Percentiles rank a stretch among this genome's conserved stretches.
phyloP scores from a whole-genome alignment of 306 rosid genomes.

The Psophocarpus tetragonolobus region DNA sequence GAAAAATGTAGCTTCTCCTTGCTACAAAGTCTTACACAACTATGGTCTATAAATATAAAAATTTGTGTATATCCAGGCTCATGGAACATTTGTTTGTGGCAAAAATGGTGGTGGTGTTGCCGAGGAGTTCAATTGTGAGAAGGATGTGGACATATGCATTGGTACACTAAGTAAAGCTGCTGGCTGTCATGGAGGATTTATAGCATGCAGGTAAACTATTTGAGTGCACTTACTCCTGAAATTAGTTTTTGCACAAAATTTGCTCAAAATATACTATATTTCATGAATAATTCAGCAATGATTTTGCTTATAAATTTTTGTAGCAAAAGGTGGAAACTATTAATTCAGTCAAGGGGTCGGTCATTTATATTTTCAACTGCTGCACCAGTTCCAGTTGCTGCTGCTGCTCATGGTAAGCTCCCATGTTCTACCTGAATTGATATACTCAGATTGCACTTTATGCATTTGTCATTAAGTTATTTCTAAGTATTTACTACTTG shows the following conservation, averaged over 20 bases:
- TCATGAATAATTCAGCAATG: conserved; percentile 21
- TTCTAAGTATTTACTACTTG: neutral
- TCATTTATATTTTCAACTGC: conserved; percentile 91
- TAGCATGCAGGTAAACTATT: conserved; percentile 86
- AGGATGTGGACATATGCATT: conserved; percentile 79
- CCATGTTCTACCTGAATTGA: neutral
- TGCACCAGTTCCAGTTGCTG: conserved; percentile 75
- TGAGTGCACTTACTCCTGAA: conserved; percentile 13
- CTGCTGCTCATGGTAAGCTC: conserved; percentile 81
- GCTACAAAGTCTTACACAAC: neutral
- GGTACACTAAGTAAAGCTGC: conserved; percentile 97
- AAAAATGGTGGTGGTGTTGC: conserved; percentile 96
- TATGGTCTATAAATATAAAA: conserved; percentile 25
- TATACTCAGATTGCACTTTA: conserved; percentile 18
- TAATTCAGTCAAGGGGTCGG: conserved; percentile 94
- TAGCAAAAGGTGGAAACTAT: conserved; percentile 88
- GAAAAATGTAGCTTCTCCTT: conserved; percentile 11
- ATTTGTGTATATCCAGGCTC: conserved; percentile 62
- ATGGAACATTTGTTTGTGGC: conserved; percentile 93
- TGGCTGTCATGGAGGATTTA: conserved; percentile 97
- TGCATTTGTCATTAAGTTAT: conserved; percentile 1
- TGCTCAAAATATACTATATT: neutral
- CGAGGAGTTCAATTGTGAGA: conserved; percentile 83
- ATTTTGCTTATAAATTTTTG: conserved; percentile 30
- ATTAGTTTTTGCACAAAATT: neutral